A percentile compares a stretch with the other conserved stretches of the same genome.
These are phyloP conservation scores for Friedmanniomyces simplex DNA, from an alignment of 495 filamentous ascomycete genomes.

Conservation along the genomic window DNA sequence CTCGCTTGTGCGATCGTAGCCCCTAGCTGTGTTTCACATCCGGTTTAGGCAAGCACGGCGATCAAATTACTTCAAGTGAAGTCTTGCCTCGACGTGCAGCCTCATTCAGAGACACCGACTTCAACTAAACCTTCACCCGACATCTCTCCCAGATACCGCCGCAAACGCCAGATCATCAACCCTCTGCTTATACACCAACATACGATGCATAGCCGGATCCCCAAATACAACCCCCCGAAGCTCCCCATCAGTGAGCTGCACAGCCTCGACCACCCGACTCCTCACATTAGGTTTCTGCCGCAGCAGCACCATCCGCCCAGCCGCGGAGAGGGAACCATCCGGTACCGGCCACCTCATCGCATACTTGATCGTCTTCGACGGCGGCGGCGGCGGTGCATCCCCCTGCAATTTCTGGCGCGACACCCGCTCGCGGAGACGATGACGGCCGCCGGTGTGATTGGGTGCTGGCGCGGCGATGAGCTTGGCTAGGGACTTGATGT, in stretches of 20 bases:
- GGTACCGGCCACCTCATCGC: slow-evolving; percentile 53
- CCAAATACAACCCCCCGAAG: slow-evolving; percentile 62
- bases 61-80: neutral
- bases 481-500: slow-evolving; percentile 58
- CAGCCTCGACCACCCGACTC: slow-evolving; percentile 49
- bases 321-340: slow-evolving; percentile 49
- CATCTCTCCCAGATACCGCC: slow-evolving; percentile 44
- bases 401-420: slow-evolving; percentile 1
- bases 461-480: slow-evolving; percentile 58
- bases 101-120: neutral
- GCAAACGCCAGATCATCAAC: slow-evolving; percentile 57
- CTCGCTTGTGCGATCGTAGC: neutral
- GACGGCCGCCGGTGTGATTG: neutral
- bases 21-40: too few relatives aligned
- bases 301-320: slow-evolving; percentile 57
- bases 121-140: neutral
- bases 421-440: slow-evolving; percentile 7
- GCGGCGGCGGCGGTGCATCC: neutral
- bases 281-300: slow-evolving; percentile 31
- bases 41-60: too few relatives aligned
- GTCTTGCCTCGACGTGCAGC: neutral
- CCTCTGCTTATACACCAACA: slow-evolving; percentile 60
- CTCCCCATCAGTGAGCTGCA: slow-evolving; percentile 51
- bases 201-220: slow-evolving; percentile 67
- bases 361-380: slow-evolving; percentile 10